Evolutionary conservation across 2,329 filamentous ascomycete species (phyloP), one percentile per base, ranked within the genome.

Genomic region (Fusarium tuaranense): DNA sequence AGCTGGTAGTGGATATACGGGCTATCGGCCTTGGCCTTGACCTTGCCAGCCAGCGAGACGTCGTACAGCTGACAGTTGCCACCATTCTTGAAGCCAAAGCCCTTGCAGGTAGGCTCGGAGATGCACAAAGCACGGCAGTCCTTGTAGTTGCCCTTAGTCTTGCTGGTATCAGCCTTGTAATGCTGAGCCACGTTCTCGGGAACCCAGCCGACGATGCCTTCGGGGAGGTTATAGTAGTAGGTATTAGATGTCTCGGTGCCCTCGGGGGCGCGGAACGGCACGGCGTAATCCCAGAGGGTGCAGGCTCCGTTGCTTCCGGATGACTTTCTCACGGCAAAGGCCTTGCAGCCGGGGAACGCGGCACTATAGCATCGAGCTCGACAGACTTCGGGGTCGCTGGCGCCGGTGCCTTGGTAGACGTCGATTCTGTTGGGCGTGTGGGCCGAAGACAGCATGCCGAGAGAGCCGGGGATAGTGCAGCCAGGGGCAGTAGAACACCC

Each of bases 41-140:
- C 62, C 34, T 65, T 65, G 10, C 62, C 62, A 39, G 62, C 62
- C 18, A 65, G 62, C 7, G 48, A 39, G n/a, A 65, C 62, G n/a
- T 65, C 62, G 18, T 65, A 65, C 20, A 65, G 62, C 48, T 65
- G 62, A 14, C 62, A 65, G 18, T 65, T 65, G 16, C 62, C 48
- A 7, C 25, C 22, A 4, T 22, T 36, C 62, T 65, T 65, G 48
- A 36, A 65, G n/a, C 62, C 62, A 10, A 65, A 65, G 22, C 46
- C 62, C 48, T 65, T 55, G 48, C 62, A 65, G 14, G 12, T 18
- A 12, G 34, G 51, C 13, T 65, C 62, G 4, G 46, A 46, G 10
- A 65, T 36, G 14, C 62, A 65, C 7, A 65, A 16, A 20, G 22
- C 46, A 6, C 62, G 48, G 5, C 62, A 65, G n/a, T 41, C 62